Evolutionary conservation across 1,284 basidiomycete genomes (phyloP).

Genomic region (Wolfiporia cocos): DNA sequence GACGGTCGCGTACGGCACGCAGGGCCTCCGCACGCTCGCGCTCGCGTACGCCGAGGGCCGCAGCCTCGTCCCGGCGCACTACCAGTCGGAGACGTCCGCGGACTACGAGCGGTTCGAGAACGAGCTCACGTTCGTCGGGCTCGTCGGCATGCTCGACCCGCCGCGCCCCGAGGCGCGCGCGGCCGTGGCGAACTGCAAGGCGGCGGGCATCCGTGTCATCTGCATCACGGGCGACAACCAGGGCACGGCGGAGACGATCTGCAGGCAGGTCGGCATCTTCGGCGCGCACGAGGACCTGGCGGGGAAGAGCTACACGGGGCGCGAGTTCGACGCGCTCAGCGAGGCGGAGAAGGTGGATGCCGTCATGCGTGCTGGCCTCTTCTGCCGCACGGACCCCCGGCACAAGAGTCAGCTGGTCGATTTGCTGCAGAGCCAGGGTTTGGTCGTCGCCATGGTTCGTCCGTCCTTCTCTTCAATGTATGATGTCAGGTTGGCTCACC

Average conservation of each 20-base stretch:
- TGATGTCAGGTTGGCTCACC: conserved; percentile 4
- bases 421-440: conserved; percentile 84
- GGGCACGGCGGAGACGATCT: conserved; percentile 96
- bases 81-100: conserved; percentile 69
- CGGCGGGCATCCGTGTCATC: conserved; percentile 93
- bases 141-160: conserved; percentile 98
- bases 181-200: conserved; percentile 87
- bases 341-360: conserved; percentile 80
- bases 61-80: conserved; percentile 75
- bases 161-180: conserved; percentile 89
- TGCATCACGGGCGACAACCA: conserved; percentile 99
- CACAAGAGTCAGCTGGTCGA: conserved; percentile 97
- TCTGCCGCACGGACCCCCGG: conserved; percentile 90
- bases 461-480: neutral
- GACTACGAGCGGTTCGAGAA: conserved; percentile 90
- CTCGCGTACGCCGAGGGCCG: conserved; percentile 82
- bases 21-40: conserved; percentile 88
- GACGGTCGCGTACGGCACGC: conserved; percentile 69
- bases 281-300: conserved; percentile 74
- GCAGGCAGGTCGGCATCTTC: conserved; percentile 94
- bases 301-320: conserved; percentile 92
- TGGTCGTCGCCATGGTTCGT: conserved; percentile 96
- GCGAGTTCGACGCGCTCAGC: conserved; percentile 82
- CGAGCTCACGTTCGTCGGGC: conserved; percentile 87
- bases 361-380: conserved; percentile 84